Evolutionary conservation across 2,329 filamentous ascomycete genomes (phyloP).

Genomic region (Cladophialophora chaetospira): DNA sequence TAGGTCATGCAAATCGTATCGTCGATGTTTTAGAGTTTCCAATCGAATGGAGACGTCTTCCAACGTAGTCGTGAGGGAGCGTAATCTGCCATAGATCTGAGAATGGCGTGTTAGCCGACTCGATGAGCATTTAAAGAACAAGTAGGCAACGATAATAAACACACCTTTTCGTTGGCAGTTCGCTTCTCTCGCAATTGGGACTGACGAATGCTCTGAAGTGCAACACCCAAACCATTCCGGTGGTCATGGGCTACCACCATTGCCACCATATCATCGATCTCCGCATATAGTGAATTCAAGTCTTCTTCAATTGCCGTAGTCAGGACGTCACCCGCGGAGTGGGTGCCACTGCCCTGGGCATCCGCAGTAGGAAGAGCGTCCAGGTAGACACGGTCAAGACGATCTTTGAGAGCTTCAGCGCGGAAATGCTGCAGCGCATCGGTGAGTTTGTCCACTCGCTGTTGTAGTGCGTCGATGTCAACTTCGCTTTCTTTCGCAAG

Average conservation of each 20-base stretch:
- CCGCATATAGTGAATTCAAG: slow-evolving; percentile 26
- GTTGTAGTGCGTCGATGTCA: slow-evolving; percentile 5
- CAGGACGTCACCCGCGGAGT: neutral
- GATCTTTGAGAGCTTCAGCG: slow-evolving; percentile 20
- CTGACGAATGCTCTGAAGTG: slow-evolving; percentile 5
- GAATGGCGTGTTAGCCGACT: too few relatives aligned
- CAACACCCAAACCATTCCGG: slow-evolving; percentile 4
- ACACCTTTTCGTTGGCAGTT: slow-evolving; percentile 7
- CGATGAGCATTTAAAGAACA: too few relatives aligned
- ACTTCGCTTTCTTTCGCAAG: neutral
- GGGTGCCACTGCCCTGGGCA: neutral
- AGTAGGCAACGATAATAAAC: neutral
- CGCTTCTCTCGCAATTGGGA: neutral
- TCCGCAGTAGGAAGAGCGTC: slow-evolving; percentile 8
- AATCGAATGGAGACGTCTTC: slow-evolving; percentile 6
- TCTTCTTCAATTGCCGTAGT: slow-evolving; percentile 17
- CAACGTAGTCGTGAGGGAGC: slow-evolving; percentile 11
- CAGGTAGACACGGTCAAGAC: slow-evolving; percentile 28
- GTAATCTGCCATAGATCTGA: slow-evolving; percentile 18
- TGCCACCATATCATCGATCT: slow-evolving; percentile 29
- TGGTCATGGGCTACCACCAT: slow-evolving; percentile 30
- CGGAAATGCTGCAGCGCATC: slow-evolving; percentile 22
- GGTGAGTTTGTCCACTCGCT: slow-evolving; percentile 12
- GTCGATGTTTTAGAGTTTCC: slow-evolving; percentile 21
- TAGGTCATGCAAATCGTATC: slow-evolving; percentile 3